Conservation (phyloP, 441 rosid genomes). For the Dalechampia spathulata region DNA sequence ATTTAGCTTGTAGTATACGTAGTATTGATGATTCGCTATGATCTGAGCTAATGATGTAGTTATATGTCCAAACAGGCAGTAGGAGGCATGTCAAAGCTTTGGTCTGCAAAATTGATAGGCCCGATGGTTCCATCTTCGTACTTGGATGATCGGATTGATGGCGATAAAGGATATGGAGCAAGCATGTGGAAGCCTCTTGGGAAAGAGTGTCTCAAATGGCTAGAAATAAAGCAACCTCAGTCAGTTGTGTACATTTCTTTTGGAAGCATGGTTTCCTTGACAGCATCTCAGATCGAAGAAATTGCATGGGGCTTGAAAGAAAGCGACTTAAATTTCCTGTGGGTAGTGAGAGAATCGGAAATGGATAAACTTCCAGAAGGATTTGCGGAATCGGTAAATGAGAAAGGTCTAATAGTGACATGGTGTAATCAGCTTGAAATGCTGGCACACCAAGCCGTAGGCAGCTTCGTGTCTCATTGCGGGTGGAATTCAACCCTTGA, state of each 20-base stretch:
- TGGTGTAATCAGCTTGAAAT: slow-evolving; percentile 57
- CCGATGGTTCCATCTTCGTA: slow-evolving; percentile 71
- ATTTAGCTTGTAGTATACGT: too few species aligned
- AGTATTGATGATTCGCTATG: background rate
- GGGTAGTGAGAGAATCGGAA: slow-evolving; percentile 41
- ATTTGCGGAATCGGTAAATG: slow-evolving; percentile 21
- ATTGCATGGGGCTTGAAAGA: slow-evolving; percentile 35
- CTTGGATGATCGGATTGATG: slow-evolving; percentile 37
- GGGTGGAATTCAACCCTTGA: slow-evolving; percentile 60
- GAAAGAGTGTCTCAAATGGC: slow-evolving; percentile 56
- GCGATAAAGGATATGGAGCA: slow-evolving; percentile 51
- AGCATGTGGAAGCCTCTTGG: slow-evolving; percentile 52
- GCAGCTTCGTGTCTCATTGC: slow-evolving; percentile 49
- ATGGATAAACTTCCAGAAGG: slow-evolving; percentile 24
- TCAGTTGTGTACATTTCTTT: slow-evolving; percentile 46
- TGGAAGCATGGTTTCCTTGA: slow-evolving; percentile 46
- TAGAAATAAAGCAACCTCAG: slow-evolving; percentile 30
- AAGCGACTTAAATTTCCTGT: slow-evolving; percentile 33
- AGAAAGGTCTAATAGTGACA: slow-evolving; percentile 28
- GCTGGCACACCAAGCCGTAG: slow-evolving; percentile 31
- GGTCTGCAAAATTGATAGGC: slow-evolving; percentile 61
- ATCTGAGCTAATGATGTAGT: background rate
- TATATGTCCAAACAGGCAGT: slow-evolving; percentile 27
- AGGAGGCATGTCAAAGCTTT: slow-evolving; percentile 30
- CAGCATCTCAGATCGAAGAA: slow-evolving; percentile 31